Percentiles rank a stretch among this genome's conserved stretches.
These are phyloP conservation scores for Salicornia ramosissima DNA, from an alignment of 148 eudicot genomes.

Conservation along the genomic window DNA sequence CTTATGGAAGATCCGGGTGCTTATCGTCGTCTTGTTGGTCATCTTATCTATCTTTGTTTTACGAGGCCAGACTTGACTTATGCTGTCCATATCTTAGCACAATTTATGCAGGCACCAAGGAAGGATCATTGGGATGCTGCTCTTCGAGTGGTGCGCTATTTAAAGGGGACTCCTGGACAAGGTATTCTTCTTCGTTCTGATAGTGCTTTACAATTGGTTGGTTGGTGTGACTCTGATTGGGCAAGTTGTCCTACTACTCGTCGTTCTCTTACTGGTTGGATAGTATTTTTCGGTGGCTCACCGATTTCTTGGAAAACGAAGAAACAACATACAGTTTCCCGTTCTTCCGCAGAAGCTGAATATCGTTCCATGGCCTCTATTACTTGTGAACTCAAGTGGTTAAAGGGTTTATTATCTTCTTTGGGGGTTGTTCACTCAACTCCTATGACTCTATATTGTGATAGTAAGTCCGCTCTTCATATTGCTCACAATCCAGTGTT, in stretches of 20 bases:
- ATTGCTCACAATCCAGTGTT: background rate
- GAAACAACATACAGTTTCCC: no score
- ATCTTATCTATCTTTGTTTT: background rate
- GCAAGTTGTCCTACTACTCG: background rate
- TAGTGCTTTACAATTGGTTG: background rate
- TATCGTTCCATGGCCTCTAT: no score
- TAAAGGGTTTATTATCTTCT: background rate
- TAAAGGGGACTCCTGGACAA: background rate
- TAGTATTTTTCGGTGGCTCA: no score
- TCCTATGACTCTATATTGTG: background rate
- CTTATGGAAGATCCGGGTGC: no score
- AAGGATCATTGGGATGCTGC: background rate
- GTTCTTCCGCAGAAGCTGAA: no score
- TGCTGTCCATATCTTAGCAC: background rate
- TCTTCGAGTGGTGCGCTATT: background rate
- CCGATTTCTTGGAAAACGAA: no score
- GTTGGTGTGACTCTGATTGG: background rate
- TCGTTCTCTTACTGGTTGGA: no score
- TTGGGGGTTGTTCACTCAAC: background rate
- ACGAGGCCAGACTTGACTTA: background rate
- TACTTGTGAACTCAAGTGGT: no score
- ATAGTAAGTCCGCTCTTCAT: background rate
- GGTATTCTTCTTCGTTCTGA: background rate
- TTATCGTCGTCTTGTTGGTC: background rate
- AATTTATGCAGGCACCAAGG: background rate